phyloP scores from a whole-genome alignment of 2,329 filamentous ascomycete genomes.

The Monilinia laxa region DNA sequence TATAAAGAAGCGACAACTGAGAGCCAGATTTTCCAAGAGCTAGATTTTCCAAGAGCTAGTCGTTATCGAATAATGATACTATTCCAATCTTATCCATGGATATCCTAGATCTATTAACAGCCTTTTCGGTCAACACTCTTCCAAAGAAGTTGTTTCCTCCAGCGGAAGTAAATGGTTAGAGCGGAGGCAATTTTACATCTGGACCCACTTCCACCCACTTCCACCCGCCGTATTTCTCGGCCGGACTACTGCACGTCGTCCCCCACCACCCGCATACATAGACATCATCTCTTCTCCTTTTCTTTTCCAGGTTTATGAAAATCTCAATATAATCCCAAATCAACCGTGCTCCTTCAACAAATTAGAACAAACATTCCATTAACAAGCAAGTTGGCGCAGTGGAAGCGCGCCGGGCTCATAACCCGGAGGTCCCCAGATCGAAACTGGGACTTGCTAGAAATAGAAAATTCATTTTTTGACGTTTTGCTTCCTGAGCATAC shows the following conservation, averaged over 20 bases:
- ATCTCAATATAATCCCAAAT: not conserved
- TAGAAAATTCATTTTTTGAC: too few species aligned
- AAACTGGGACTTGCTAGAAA: constrained; percentile 42
- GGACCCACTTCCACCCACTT: not conserved
- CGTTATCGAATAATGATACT: too few species aligned
- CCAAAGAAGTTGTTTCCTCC: not conserved
- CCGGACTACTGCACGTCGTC: not conserved
- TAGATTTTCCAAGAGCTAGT: too few species aligned
- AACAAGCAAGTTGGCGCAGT: constrained; percentile 29
- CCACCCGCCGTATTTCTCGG: not conserved
- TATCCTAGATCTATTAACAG: not conserved
- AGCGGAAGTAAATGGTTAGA: not conserved
- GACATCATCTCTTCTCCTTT: not conserved
- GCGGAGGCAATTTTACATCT: not conserved
- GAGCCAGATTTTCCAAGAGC: too few species aligned
- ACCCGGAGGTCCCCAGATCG: constrained; percentile 43
- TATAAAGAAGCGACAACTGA: too few species aligned
- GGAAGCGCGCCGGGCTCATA: constrained; percentile 43
- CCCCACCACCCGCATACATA: not conserved
- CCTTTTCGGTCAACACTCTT: not conserved
- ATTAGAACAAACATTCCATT: not conserved
- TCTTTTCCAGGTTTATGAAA: not conserved
- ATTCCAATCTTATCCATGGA: too few species aligned
- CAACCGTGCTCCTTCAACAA: fast-evolving
- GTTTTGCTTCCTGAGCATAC: not conserved